Percentiles rank a stretch among this genome's conserved stretches.
These are phyloP conservation scores for Schwanniomyces pseudopolymorphus DNA, from an alignment of 805 yeast species.

Conservation along the genomic window DNA sequence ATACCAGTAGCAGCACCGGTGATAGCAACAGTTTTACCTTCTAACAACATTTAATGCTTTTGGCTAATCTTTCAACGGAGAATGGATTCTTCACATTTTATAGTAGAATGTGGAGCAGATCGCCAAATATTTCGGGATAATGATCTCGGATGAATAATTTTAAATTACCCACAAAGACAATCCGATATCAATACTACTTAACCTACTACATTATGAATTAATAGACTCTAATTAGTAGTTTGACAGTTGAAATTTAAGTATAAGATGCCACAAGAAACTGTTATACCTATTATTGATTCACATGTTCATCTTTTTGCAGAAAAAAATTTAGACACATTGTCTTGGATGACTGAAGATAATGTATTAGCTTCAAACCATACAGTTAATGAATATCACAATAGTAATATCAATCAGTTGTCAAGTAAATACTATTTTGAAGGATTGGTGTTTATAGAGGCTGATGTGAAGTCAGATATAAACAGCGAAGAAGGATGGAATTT, in stretches of 20 bases:
- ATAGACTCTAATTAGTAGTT: not conserved
- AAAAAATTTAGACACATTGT: constrained; percentile 17
- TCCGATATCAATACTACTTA: not conserved
- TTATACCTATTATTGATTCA: constrained; percentile 23
- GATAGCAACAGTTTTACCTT: constrained; percentile 37
- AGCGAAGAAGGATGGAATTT: constrained; percentile 16
- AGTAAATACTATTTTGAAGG: constrained; percentile 19
- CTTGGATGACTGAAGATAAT: constrained; percentile 27
- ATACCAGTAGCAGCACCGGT: constrained; percentile 51
- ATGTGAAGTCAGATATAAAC: constrained; percentile 18
- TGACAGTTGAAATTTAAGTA: not conserved
- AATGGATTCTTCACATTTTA: not conserved
- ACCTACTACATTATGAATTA: no score
- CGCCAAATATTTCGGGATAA: not conserved
- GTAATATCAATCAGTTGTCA: constrained; percentile 4
- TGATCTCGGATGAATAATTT: not conserved
- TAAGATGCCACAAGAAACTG: not conserved
- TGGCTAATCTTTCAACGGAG: no score
- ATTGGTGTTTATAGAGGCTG: constrained; percentile 34
- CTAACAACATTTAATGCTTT: constrained; percentile 13
- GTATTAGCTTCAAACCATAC: constrained; percentile 22
- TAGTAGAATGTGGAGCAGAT: not conserved
- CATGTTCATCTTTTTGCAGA: constrained; percentile 38
- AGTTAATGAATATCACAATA: constrained; percentile 23
- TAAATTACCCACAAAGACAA: not conserved